Evolutionary conservation across 108 stramenopile species (phyloP).

Genomic region (Cyclostephanos tholiformis): DNA sequence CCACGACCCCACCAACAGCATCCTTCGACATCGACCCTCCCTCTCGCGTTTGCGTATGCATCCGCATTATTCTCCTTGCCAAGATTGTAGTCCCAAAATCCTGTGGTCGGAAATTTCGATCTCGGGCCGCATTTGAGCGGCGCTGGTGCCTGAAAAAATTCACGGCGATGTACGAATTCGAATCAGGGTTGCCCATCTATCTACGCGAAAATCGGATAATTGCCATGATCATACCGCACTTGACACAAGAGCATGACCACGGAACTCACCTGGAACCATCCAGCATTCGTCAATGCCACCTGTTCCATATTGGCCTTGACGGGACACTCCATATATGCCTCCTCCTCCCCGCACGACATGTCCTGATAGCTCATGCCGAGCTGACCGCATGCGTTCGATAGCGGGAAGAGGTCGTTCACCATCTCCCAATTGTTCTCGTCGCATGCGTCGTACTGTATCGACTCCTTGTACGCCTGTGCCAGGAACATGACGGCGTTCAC

Average conservation of each 20-base stretch:
- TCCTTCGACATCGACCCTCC: conserved; percentile 52
- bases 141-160: conserved; percentile 31
- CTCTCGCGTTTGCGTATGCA: conserved; percentile 40
- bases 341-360: conserved; percentile 40
- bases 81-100: conserved; percentile 52
- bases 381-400: conserved; percentile 46
- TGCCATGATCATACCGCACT: too few species aligned
- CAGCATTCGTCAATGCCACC: conserved; percentile 46
- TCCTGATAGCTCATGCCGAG: conserved; percentile 47
- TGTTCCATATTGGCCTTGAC: conserved; percentile 47
- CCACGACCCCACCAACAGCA: too few species aligned
- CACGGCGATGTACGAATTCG: too few species aligned
- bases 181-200: too few species aligned
- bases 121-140: conserved; percentile 49
- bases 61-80: conserved; percentile 47
- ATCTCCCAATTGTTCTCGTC: conserved; percentile 56
- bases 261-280: conserved; percentile 34
- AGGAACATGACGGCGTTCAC: conserved; percentile 45
- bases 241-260: too few species aligned
- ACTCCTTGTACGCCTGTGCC: conserved; percentile 48
- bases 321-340: conserved; percentile 43
- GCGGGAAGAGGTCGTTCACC: conserved; percentile 37
- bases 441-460: conserved; percentile 55
- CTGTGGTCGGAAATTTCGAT: conserved; percentile 43
- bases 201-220: too few species aligned